Conservation (phyloP, 2,329 filamentous ascomycete species). For the Laburnicola sp. region DNA sequence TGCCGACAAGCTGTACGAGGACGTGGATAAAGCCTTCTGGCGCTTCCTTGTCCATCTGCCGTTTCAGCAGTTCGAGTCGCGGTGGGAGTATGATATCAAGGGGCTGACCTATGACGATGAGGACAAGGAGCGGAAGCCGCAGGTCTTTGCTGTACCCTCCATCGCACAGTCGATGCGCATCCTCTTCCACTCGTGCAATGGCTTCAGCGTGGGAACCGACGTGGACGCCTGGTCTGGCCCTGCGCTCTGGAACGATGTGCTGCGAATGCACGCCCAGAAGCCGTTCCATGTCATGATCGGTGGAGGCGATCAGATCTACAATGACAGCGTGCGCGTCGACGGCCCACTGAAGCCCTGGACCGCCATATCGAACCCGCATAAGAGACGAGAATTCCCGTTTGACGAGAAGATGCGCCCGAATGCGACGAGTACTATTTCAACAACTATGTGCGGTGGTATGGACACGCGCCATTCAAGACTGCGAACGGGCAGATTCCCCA, state of each 20-base stretch:
- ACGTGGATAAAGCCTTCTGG: conserved; percentile 62
- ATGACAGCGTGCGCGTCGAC: conserved; percentile 77
- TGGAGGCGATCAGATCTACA: conserved; percentile 85
- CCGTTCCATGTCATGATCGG: conserved; percentile 76
- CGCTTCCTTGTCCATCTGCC: conserved; percentile 62
- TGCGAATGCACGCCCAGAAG: conserved; percentile 61
- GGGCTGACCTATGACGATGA: conserved; percentile 64
- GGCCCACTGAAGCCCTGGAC: conserved; percentile 75
- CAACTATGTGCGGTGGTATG: conserved; percentile 69
- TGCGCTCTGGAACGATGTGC: conserved; percentile 66
- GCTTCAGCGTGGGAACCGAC: conserved; percentile 68
- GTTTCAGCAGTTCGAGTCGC: conserved; percentile 71
- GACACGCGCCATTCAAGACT: conserved; percentile 63
- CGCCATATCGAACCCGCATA: conserved; percentile 62
- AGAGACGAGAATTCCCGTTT: conserved; percentile 63
- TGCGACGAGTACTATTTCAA: conserved; percentile 66
- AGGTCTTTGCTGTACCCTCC: conserved; percentile 60
- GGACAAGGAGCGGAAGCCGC: conserved; percentile 39
- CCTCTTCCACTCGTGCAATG: conserved; percentile 71
- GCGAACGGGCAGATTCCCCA: conserved; percentile 66
- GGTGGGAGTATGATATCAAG: conserved; percentile 77
- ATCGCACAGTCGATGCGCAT: conserved; percentile 67
- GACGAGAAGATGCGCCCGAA: conserved; percentile 63
- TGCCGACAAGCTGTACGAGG: conserved; percentile 63
- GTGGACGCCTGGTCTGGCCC: conserved; percentile 64